Base-by-base conservation (phyloP, 257 asterid species). In the Plectranthus barbatus region DNA sequence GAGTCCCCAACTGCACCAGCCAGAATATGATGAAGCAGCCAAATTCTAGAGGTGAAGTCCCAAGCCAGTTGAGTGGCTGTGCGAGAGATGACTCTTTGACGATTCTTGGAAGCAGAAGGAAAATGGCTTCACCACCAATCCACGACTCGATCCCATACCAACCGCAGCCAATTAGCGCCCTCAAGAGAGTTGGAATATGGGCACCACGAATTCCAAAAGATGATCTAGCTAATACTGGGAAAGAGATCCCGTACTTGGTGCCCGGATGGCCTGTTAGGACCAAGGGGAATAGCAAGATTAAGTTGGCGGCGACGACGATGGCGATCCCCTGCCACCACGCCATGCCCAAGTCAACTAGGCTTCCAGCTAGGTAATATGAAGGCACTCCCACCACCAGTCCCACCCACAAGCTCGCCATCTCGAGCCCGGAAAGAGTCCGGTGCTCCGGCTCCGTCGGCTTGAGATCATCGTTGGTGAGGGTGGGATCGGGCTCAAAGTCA, bases 281-380 rank as follows among this genome's bases (percentile, higher is more conserved):
- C 5, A 89, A 36, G 0, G 98, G 95, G 39, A 80, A 21, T 20
- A 92, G 53, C 0, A 87, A 40, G 59, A 92, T 75, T 0, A 84
- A 9, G 64, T 89, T 92, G 68, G 98, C 97, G 4, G 80, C 79
- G 20, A 91, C 94, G n/a, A 91, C 93, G 46, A 90, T 84, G 23
- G 95, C 89, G 48, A 92, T 82, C 0, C 98, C 95, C 52, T 92
- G 98, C 98, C 98, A 92, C 98, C 98, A 92, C 0, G 97, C 79
- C 98, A 92, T 92, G 7, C 97, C 98, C 7, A 89, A 86, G 63
- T 92, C 98, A 7, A 89, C 97, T 4, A 89, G 83, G 65, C 97
- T 89, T 14, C 97, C 98, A 15, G 98, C 98, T 26, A 92, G 82
- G 76, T 92, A 92, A 33, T 89, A 92, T 1, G 95, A 5, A 0